These are phyloP conservation scores for Sporothrix curviconia DNA, from an alignment of 2,329 filamentous ascomycete species.

Conservation along the genomic window DNA sequence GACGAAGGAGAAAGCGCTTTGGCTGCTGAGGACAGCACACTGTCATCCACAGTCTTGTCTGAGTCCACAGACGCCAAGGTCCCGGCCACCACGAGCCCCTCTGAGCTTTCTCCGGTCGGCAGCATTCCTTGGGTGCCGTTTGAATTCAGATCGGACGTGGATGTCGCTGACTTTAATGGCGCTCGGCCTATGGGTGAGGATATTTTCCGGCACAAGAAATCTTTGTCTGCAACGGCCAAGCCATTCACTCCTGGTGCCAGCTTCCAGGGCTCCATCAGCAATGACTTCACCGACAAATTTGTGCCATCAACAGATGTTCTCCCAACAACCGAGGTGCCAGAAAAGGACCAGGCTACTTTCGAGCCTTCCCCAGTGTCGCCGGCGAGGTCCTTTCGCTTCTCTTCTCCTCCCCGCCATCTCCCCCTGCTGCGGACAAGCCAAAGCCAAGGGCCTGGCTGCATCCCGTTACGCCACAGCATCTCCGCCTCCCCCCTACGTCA, in stretches of 20 bases:
- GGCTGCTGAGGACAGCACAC: slow-evolving; percentile 41
- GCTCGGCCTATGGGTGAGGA: slow-evolving; percentile 43
- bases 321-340: slow-evolving; percentile 11
- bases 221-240: slow-evolving; percentile 64
- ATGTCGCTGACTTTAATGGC: slow-evolving; percentile 45
- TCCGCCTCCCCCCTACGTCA: slow-evolving; percentile 31
- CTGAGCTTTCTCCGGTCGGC: slow-evolving; percentile 46
- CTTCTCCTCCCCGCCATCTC: slow-evolving; percentile 24
- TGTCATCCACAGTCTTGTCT: slow-evolving; percentile 47
- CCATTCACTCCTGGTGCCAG: slow-evolving; percentile 53
- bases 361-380: background rate
- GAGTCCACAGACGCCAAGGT: slow-evolving; percentile 49
- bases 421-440: slow-evolving; percentile 12
- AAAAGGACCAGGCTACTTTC: slow-evolving; percentile 18
- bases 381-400: background rate
- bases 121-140: slow-evolving; percentile 52
- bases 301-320: background rate
- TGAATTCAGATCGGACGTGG: slow-evolving; percentile 47
- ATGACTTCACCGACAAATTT: slow-evolving; percentile 21
- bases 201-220: slow-evolving; percentile 43
- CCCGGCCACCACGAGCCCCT: slow-evolving; percentile 40
- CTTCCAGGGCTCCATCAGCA: slow-evolving; percentile 22
- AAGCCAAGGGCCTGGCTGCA: slow-evolving; percentile 36
- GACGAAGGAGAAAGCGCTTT: slow-evolving; percentile 41
- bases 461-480: slow-evolving; percentile 39